Evolutionary conservation across 345 rosid genomes (phyloP), one percentile per base, ranked within the genome.

Genomic region (Eucalyptus curtisii): DNA sequence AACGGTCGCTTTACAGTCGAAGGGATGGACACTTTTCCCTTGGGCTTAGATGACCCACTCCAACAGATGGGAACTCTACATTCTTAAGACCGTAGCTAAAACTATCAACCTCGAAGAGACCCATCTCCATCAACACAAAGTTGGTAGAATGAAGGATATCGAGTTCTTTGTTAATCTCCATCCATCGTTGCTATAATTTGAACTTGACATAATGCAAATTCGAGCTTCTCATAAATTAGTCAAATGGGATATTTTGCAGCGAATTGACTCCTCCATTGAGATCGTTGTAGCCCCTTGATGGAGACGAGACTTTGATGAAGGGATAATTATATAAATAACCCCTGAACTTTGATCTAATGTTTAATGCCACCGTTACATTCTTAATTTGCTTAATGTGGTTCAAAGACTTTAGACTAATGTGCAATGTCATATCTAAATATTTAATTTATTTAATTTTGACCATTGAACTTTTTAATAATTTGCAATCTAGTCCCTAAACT

Each of bases 341-440:
- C 2, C 1, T 24, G 6, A 55, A 55, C 61, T 55, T 55, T 55
- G 6, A 2, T 55, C 30, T 3, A 55, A 24, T 55, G 13, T 55
- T 4, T 22, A 55, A 55, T 55, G 30, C 0, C 0, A 0, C 30
- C 10, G 3, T 22, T 55, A 30, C 12, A 55, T 55, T 55, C 13
- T 55, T 55, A 55, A 55, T 55, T 55, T 55, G 30, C 61, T 55
- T 13, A 55, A 7, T 53, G 2, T 53, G 59, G 25, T 55, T 25
- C 30, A 4, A 24, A 6, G 30, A 24, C 30, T 55, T 24, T 55
- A 52, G 57, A 1, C 25, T 2, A 20, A 52, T 0, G 10, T 52
- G 5, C 25, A 16, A 50, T 20, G 0, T 20, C 4, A 0, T 52
- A 52, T 20, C 13, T 55, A 13, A 2, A 4, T 55, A 4, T 55